Evolutionary conservation across 352 stramenopile species (phyloP), one percentile per base, ranked within the genome.

Genomic region (Phytophthora multivora): DNA sequence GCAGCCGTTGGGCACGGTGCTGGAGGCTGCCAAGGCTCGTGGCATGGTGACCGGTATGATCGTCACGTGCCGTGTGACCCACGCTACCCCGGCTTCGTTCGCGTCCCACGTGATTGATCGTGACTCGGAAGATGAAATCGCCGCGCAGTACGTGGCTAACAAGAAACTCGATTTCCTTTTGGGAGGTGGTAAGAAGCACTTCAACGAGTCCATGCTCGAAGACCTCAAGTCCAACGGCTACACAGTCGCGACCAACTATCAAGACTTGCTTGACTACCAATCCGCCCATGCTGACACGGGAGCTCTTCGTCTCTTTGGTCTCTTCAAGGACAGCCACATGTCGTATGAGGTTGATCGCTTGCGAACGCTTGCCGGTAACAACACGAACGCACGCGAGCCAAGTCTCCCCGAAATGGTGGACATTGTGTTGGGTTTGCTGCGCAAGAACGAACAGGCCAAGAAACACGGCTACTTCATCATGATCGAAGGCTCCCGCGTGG

Each of bases 381-480:
- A 75, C 30, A 60, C 71, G 13, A 81, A 70, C 33, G 66, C 60
- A 5, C 77, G 80, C 41, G 75, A 88, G 59, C 81, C 81, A 18
- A 85, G 69, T 39, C 64, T 90, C 3, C 63, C 74, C 0, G 79
- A 90, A 49, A 89, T 90, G 81, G 76, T 84, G 10, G 77, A 90
- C 47, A 69, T 75, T 52, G 73, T 89, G 26, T 53, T 90, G 5
- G 67, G 58, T 53, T 66, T 89, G 36, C 59, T 90, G 38, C 86
- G 86, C 64, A 87, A 82, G 68, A 90, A 90, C 60, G 74, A 73
- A 19, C 69, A 72, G 41, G 81, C 81, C 23, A 82, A 86, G 65
- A 88, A 90, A 64, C 66, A 90, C 58, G 81, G 81, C 39, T 90
- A 85, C 73, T 90, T 90, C 41, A 47, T 90, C 36, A 86, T 90